phyloP scores from a whole-genome alignment of 2,329 filamentous ascomycete species.

The Exophiala aquamarina region DNA sequence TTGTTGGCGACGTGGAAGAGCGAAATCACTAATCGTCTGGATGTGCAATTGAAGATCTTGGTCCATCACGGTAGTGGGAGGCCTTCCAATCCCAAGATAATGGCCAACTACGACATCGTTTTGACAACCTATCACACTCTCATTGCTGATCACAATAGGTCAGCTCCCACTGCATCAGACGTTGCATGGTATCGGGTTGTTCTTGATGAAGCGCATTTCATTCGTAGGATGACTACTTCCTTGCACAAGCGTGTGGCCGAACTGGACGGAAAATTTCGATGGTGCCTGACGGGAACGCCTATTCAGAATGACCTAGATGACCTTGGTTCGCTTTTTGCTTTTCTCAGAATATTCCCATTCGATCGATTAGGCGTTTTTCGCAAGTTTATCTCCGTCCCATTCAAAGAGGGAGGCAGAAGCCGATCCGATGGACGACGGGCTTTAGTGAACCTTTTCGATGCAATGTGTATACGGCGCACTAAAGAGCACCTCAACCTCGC shows the following conservation, averaged over 20 bases:
- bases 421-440: conserved; percentile 25
- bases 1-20: conserved; percentile 43
- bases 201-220: conserved; percentile 53
- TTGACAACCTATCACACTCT: conserved; percentile 52
- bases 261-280: conserved; percentile 47
- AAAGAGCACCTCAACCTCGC: conserved; percentile 30
- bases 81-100: conserved; percentile 24
- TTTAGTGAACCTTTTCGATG: conserved; percentile 34
- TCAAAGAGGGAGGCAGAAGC: conserved; percentile 32
- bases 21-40: conserved; percentile 40
- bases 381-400: conserved; percentile 45
- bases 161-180: conserved; percentile 32
- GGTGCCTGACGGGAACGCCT: conserved; percentile 56
- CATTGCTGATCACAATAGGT: conserved; percentile 34
- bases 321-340: conserved; percentile 52
- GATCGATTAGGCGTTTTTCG: conserved; percentile 43
- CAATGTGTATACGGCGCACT: conserved; percentile 30
- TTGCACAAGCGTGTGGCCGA: conserved; percentile 45
- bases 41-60: conserved; percentile 30
- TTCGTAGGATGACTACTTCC: conserved; percentile 49
- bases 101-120: conserved; percentile 43
- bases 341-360: conserved; percentile 47
- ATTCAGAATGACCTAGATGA: conserved; percentile 57
- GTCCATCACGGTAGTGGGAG: conserved; percentile 41
- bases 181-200: conserved; percentile 45